Percentiles rank a stretch among this genome's conserved stretches.
These are phyloP conservation scores for Penicillium brevicompactum DNA, from an alignment of 2,329 filamentous ascomycete species.

Conservation along the genomic window DNA sequence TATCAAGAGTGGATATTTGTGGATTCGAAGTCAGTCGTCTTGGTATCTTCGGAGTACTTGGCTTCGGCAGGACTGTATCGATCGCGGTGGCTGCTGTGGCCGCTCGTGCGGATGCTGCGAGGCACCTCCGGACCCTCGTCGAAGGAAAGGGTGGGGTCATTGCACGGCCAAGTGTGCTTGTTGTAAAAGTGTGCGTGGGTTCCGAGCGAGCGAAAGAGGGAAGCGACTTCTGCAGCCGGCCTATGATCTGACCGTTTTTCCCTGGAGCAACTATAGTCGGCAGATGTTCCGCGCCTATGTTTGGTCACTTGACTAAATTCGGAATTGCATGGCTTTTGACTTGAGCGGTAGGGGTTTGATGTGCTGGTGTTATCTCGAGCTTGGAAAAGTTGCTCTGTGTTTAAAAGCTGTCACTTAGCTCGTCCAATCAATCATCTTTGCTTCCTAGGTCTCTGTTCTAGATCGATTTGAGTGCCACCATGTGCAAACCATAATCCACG, in stretches of 20 bases:
- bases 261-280: slow-evolving; percentile 7
- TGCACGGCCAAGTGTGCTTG: slow-evolving; percentile 7
- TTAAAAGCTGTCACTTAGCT: no score
- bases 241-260: slow-evolving; percentile 5
- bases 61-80: slow-evolving; percentile 8
- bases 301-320: slow-evolving; percentile 4
- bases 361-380: no score
- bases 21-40: slow-evolving; percentile 5
- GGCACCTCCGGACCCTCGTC: neutral
- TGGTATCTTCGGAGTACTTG: slow-evolving; percentile 7
- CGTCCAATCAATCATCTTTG: no score
- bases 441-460: no score
- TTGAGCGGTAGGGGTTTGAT: neutral
- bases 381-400: no score
- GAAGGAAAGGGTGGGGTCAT: slow-evolving; percentile 8
- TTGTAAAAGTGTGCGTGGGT: slow-evolving; percentile 2
- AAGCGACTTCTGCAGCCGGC: neutral
- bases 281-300: slow-evolving; percentile 10
- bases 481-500: no score
- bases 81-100: slow-evolving; percentile 12
- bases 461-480: no score
- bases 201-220: neutral
- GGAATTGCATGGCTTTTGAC: neutral
- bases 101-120: slow-evolving; percentile 10
- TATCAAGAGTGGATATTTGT: slow-evolving; percentile 6